A percentile compares a stretch with the other conserved stretches of the same genome.
Conservation (phyloP, 345 rosid genomes). For the Sonneratia alba region DNA sequence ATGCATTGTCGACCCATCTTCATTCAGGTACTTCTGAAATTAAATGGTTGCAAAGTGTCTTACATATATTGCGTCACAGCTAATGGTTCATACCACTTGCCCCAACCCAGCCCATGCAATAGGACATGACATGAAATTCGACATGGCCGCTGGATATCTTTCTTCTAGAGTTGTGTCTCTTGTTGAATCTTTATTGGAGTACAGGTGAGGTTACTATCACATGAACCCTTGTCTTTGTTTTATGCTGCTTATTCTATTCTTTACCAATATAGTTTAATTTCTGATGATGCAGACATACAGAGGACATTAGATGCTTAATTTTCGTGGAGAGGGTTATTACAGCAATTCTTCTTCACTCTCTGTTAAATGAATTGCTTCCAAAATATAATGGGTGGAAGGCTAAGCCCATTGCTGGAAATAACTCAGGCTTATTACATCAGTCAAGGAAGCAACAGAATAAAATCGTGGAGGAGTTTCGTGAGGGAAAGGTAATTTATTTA, state of each 20-base stretch:
- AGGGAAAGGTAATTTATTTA: constrained; percentile 44
- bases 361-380: constrained; percentile 54
- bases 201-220: constrained; percentile 64
- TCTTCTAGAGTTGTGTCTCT: constrained; percentile 51
- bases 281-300: constrained; percentile 30
- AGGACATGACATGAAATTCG: constrained; percentile 17
- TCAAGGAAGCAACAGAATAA: constrained; percentile 57
- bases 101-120: constrained; percentile 24
- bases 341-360: constrained; percentile 46
- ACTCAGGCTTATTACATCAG: constrained; percentile 41
- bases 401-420: constrained; percentile 65
- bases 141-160: constrained; percentile 41
- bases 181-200: constrained; percentile 54
- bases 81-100: background rate
- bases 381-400: constrained; percentile 44
- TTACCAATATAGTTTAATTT: background rate
- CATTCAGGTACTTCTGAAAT: constrained; percentile 39
- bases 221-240: background rate
- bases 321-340: constrained; percentile 77
- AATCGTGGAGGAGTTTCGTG: constrained; percentile 73
- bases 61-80: background rate
- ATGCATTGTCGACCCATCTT: constrained; percentile 26
- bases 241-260: background rate
- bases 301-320: constrained; percentile 67
- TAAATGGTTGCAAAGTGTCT: background rate